Percentiles rank a stretch among this genome's conserved stretches.
Evolutionary conservation across 2,329 filamentous ascomycete genomes (phyloP).

Genomic region (Diaporthe ilicicola): DNA sequence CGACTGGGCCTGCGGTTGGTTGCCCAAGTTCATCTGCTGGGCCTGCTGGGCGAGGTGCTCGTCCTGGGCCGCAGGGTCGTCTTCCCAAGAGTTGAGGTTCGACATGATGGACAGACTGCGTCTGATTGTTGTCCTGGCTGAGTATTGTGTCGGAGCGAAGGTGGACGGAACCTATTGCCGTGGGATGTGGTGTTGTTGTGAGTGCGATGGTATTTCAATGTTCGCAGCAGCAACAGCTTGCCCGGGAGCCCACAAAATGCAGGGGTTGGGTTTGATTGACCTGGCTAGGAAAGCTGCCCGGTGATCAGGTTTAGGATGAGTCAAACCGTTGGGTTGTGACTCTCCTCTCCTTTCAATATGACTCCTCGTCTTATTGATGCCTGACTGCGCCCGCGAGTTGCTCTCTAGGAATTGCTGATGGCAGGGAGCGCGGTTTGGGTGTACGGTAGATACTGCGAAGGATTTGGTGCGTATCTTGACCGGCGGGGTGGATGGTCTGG

Average conservation of each 20-base stretch:
- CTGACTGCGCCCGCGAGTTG: slow-evolving; percentile 12
- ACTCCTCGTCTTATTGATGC: slow-evolving; percentile 13
- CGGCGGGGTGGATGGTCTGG: slow-evolving; percentile 22
- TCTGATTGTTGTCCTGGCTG: slow-evolving; percentile 27
- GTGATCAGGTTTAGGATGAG: slow-evolving; percentile 14
- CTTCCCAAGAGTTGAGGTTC: slow-evolving; percentile 94
- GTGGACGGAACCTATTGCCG: not conserved
- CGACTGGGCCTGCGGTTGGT: slow-evolving; percentile 53
- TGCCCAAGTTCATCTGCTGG: slow-evolving; percentile 78
- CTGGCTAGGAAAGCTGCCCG: slow-evolving; percentile 8
- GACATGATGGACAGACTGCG: slow-evolving; percentile 68
- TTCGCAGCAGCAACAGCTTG: slow-evolving; percentile 20
- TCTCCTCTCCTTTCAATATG: slow-evolving; percentile 1
- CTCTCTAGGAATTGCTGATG: not conserved
- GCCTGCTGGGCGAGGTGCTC: slow-evolving; percentile 81
- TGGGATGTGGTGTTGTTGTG: slow-evolving; percentile 43
- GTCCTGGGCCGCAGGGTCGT: slow-evolving; percentile 81
- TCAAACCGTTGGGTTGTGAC: not conserved
- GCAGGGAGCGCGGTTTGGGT: not conserved
- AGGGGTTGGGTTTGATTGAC: slow-evolving; percentile 19
- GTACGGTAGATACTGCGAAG: not conserved
- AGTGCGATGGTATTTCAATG: slow-evolving; percentile 25
- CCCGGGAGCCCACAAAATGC: slow-evolving; percentile 20
- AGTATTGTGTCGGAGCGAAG: slow-evolving; percentile 4
- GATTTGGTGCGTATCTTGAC: slow-evolving; percentile 24